Conservation (phyloP, 192 early-diverging fungal genomes). For the Coemansia biformis region DNA sequence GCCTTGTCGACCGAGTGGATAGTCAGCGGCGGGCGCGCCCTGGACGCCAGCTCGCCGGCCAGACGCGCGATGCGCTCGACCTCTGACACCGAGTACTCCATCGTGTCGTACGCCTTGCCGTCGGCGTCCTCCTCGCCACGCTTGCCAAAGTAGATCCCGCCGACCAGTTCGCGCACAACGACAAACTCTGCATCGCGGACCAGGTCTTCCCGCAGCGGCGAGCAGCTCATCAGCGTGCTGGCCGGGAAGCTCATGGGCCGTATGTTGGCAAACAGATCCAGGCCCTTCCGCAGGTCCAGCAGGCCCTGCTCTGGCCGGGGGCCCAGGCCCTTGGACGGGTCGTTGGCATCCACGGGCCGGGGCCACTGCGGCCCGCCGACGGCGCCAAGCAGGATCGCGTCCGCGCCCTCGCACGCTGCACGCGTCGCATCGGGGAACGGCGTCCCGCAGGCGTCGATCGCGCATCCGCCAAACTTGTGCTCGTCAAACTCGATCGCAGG, state of each 20-base stretch:
- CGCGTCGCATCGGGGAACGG: conserved; percentile 83
- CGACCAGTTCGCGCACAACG: conserved; percentile 91
- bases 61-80: conserved; percentile 93
- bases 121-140: conserved; percentile 78
- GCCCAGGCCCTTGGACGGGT: conserved; percentile 61
- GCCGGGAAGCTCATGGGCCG: conserved; percentile 92
- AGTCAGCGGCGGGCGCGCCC: conserved; percentile 70
- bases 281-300: conserved; percentile 82
- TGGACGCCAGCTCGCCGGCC: conserved; percentile 77
- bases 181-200: conserved; percentile 89
- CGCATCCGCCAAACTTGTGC: conserved; percentile 83
- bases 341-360: conserved; percentile 58
- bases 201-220: conserved; percentile 86
- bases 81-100: conserved; percentile 88
- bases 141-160: conserved; percentile 97
- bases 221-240: conserved; percentile 69
- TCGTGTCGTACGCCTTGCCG: conserved; percentile 87
- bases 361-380: conserved; percentile 98
- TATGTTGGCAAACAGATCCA: conserved; percentile 96
- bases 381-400: conserved; percentile 94
- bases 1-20: conserved; percentile 99
- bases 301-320: conserved; percentile 93
- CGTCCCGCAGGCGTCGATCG: conserved; percentile 85
- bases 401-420: conserved; percentile 70
- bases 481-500: conserved; percentile 66